Conservation (phyloP, 345 rosid genomes). For the Melaleuca alternifolia region DNA sequence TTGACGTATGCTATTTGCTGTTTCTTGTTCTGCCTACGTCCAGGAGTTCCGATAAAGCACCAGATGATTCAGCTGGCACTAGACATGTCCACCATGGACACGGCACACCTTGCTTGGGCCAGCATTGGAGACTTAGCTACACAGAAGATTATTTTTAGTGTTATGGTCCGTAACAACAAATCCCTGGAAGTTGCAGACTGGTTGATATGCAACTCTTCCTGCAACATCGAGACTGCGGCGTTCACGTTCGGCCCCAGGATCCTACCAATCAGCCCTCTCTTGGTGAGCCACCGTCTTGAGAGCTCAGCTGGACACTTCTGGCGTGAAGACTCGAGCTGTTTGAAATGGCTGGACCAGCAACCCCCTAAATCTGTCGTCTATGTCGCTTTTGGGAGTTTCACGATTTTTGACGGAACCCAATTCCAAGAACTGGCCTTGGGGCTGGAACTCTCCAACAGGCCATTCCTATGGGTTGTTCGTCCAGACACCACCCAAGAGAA, state of each 20-base stretch:
- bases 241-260: not conserved
- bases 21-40: not conserved
- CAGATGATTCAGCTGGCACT: slow-evolving; percentile 1
- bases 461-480: slow-evolving; percentile 21
- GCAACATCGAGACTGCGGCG: not conserved
- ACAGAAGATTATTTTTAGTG: not conserved
- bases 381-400: slow-evolving; percentile 21
- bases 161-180: not conserved
- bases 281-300: not conserved
- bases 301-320: not conserved
- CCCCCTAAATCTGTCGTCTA: slow-evolving; percentile 16
- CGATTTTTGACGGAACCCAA: slow-evolving; percentile 8
- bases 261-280: not conserved
- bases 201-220: slow-evolving; percentile 2
- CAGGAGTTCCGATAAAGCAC: slow-evolving; percentile 1
- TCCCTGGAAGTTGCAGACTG: not conserved
- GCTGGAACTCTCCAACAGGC: slow-evolving; percentile 4
- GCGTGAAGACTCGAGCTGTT: not conserved
- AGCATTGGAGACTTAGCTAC: not conserved
- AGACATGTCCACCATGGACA: not conserved
- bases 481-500: not conserved
- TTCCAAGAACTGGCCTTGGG: slow-evolving; percentile 23
- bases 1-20: not conserved
- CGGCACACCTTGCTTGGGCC: not conserved
- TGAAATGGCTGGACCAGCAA: slow-evolving; percentile 6